Conservation (phyloP, 805 yeast genomes). For the Wickerhamiella brachini region DNA sequence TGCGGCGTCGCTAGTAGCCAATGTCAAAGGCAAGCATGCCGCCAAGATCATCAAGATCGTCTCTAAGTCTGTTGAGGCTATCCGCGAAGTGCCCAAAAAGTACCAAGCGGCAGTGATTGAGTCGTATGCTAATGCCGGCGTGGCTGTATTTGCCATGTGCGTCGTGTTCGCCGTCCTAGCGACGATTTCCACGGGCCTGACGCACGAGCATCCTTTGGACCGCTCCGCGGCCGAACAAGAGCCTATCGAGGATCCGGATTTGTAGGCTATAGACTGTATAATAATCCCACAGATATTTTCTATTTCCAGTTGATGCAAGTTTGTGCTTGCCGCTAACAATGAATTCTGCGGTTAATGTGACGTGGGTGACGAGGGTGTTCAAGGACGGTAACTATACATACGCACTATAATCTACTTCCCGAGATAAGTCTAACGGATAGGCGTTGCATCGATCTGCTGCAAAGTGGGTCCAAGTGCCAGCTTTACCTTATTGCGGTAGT, state of each 20-base stretch:
- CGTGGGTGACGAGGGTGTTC: too few relatives aligned
- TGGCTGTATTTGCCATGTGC: slow-evolving; percentile 36
- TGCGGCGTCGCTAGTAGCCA: slow-evolving; percentile 18
- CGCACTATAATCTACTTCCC: too few relatives aligned
- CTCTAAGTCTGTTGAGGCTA: slow-evolving; percentile 38
- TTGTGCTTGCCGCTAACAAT: too few relatives aligned
- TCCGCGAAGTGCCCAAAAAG: slow-evolving; percentile 33
- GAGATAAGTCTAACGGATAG: slow-evolving; percentile 20
- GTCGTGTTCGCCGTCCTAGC: slow-evolving; percentile 31
- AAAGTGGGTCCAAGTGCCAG: slow-evolving; percentile 59
- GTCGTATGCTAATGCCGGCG: slow-evolving; percentile 37
- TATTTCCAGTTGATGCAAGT: too few relatives aligned
- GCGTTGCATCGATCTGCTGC: slow-evolving; percentile 84
- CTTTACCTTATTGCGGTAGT: slow-evolving; percentile 72
- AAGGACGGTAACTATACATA: too few relatives aligned
- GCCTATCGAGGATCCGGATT: neutral
- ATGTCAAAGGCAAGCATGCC: slow-evolving; percentile 27
- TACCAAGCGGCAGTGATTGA: slow-evolving; percentile 29
- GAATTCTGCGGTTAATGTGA: too few relatives aligned
- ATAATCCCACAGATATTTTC: too few relatives aligned
- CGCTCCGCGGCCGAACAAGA: neutral
- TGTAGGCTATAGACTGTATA: neutral
- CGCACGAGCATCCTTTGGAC: slow-evolving; percentile 36
- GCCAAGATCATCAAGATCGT: slow-evolving; percentile 29
- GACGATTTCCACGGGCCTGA: slow-evolving; percentile 29